Conservation (phyloP, 129 eudicot species). For the Lonicera japonica region DNA sequence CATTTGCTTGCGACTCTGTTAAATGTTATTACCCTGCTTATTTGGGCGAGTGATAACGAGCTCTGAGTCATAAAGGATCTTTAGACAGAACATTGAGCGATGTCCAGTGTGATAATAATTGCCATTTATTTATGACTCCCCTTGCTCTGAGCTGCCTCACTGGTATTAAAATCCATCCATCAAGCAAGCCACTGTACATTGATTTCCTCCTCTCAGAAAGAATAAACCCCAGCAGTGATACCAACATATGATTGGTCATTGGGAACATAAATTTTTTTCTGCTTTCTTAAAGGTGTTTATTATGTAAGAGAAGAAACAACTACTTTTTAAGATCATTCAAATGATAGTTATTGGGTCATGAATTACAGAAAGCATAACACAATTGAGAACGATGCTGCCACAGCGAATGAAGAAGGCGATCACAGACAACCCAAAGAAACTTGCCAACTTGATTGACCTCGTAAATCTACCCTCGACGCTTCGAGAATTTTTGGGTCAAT, state of each 20-base stretch:
- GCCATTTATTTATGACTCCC: too few relatives aligned
- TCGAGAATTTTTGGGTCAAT: conserved; percentile 80
- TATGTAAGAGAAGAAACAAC: not conserved
- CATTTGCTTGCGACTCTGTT: too few relatives aligned
- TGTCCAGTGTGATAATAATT: too few relatives aligned
- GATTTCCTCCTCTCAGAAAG: too few relatives aligned
- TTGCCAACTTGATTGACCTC: conserved; percentile 86
- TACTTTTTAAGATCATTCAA: not conserved
- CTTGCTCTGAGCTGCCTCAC: too few relatives aligned
- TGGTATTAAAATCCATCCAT: too few relatives aligned
- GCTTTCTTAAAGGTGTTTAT: not conserved
- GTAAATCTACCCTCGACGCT: conserved; percentile 80
- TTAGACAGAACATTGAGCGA: too few relatives aligned
- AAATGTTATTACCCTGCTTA: too few relatives aligned
- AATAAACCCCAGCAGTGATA: not conserved
- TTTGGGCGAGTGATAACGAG: too few relatives aligned
- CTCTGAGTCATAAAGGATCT: too few relatives aligned
- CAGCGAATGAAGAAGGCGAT: conserved; percentile 67
- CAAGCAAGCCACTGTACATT: too few relatives aligned
- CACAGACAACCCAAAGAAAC: conserved; percentile 77
- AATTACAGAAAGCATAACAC: conserved; percentile 2
- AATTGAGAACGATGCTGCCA: conserved; percentile 53
- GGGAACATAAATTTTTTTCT: not conserved
- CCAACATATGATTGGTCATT: not conserved
- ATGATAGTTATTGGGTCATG: not conserved